phyloP scores from a whole-genome alignment of 805 yeast genomes.

The Ogataea paradorogensis region DNA sequence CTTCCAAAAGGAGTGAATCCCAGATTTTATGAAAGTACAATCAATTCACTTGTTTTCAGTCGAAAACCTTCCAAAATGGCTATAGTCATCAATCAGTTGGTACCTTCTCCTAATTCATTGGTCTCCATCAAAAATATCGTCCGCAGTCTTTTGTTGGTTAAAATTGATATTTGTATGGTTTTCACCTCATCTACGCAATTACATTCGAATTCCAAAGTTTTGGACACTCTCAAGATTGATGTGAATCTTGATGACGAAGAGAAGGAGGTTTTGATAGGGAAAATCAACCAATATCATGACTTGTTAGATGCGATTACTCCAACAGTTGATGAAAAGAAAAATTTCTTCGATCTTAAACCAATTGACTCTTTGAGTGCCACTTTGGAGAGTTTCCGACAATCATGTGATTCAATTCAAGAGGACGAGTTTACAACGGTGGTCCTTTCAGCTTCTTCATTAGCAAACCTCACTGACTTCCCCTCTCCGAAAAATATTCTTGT shows the following conservation, averaged over 20 bases:
- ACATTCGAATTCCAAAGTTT: constrained; percentile 11
- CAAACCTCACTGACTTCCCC: constrained; percentile 16
- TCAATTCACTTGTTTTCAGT: constrained; percentile 22
- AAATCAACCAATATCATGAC: constrained; percentile 20
- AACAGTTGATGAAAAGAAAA: constrained; percentile 1
- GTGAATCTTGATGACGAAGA: constrained; percentile 9
- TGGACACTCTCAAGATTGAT: constrained; percentile 14
- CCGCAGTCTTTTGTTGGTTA: constrained; percentile 28
- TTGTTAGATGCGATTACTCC: constrained; percentile 12
- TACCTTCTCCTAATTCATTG: constrained; percentile 20
- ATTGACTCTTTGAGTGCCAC: neutral
- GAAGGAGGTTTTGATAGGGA: constrained; percentile 7
- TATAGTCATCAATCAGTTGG: constrained; percentile 29
- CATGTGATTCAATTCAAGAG: neutral
- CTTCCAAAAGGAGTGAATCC: constrained; percentile 30
- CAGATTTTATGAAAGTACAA: constrained; percentile 29
- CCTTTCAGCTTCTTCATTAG: constrained; percentile 26
- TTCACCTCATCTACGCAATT: constrained; percentile 22
- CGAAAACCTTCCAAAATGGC: constrained; percentile 29
- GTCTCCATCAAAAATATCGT: constrained; percentile 30
- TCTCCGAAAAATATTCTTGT: constrained; percentile 23
- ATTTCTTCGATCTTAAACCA: neutral
- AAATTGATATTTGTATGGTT: constrained; percentile 27
- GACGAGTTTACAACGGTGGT: constrained; percentile 24
- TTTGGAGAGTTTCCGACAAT: neutral